phyloP scores from a whole-genome alignment of 345 rosid genomes.

The Salix purpurea region DNA sequence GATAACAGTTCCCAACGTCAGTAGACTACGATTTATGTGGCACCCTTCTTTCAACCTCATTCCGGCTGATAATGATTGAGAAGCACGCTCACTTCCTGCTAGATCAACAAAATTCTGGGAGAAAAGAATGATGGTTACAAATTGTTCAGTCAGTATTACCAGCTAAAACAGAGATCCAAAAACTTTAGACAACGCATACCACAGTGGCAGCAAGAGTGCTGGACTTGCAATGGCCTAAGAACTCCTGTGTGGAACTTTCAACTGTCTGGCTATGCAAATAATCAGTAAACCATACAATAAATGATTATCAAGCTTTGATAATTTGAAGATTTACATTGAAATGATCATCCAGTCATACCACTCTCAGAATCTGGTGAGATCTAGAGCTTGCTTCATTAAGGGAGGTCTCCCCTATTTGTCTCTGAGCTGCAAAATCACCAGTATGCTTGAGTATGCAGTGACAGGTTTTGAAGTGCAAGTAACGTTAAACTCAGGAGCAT shows the following conservation, averaged over 20 bases:
- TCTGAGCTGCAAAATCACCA: constrained; percentile 63
- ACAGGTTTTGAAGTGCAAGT: background rate
- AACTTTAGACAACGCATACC: constrained; percentile 36
- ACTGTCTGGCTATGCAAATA: constrained; percentile 45
- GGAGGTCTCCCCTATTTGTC: constrained; percentile 92
- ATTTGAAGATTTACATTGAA: constrained; percentile 10
- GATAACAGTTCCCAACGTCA: constrained; percentile 89
- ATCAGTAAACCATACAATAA: constrained; percentile 1
- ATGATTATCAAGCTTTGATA: background rate
- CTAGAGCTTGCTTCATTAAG: constrained; percentile 90
- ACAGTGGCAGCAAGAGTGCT: constrained; percentile 79
- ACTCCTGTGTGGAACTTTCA: constrained; percentile 72
- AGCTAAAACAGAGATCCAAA: constrained; percentile 3
- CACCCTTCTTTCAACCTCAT: constrained; percentile 89
- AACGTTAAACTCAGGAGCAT: background rate
- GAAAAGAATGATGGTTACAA: constrained; percentile 14
- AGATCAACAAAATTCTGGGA: constrained; percentile 83
- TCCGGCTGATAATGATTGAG: constrained; percentile 83
- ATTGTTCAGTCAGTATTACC: background rate
- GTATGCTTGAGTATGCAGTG: constrained; percentile 15
- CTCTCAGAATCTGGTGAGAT: constrained; percentile 90
- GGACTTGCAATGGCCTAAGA: constrained; percentile 52
- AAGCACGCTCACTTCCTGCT: constrained; percentile 97
- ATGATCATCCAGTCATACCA: constrained; percentile 48
- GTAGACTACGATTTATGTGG: constrained; percentile 90